Conservation (phyloP, 2,329 filamentous ascomycete genomes). For the Xylariaceae sp. region DNA sequence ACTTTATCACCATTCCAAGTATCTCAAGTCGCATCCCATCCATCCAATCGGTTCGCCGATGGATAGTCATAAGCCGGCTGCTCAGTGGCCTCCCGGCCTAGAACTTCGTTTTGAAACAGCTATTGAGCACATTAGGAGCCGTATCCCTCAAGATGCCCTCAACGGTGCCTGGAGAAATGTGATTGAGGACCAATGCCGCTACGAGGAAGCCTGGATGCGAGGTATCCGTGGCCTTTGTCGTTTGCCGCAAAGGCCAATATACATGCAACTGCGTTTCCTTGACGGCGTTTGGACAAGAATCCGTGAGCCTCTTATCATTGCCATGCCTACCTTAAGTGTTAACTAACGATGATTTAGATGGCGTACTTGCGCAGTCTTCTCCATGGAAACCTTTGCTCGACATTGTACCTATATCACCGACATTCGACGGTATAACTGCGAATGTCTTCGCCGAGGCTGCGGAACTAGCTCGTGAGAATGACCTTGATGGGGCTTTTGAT, state of each 20-base stretch:
- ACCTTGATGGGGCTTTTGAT: not conserved
- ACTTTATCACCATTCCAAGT: no score
- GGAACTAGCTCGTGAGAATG: not conserved
- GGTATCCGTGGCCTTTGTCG: not conserved
- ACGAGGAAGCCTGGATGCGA: not conserved
- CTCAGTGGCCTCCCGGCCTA: not conserved
- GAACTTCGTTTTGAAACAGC: not conserved
- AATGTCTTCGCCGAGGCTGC: not conserved
- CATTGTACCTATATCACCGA: not conserved
- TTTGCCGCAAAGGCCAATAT: not conserved
- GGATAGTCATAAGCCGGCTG: not conserved
- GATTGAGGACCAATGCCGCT: not conserved
- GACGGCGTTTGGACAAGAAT: not conserved
- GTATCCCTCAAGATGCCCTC: not conserved
- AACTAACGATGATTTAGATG: not conserved
- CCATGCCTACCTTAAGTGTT: not conserved
- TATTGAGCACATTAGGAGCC: not conserved
- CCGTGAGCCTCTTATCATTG: not conserved
- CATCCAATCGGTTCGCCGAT: not conserved
- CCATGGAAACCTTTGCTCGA: not conserved
- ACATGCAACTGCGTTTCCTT: not conserved
- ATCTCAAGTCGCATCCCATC: no score
- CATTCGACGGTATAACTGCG: not conserved
- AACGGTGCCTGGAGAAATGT: not conserved
- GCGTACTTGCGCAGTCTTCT: not conserved